Base-by-base conservation (phyloP, 208 protist genomes). In the Leishmania major region DNA sequence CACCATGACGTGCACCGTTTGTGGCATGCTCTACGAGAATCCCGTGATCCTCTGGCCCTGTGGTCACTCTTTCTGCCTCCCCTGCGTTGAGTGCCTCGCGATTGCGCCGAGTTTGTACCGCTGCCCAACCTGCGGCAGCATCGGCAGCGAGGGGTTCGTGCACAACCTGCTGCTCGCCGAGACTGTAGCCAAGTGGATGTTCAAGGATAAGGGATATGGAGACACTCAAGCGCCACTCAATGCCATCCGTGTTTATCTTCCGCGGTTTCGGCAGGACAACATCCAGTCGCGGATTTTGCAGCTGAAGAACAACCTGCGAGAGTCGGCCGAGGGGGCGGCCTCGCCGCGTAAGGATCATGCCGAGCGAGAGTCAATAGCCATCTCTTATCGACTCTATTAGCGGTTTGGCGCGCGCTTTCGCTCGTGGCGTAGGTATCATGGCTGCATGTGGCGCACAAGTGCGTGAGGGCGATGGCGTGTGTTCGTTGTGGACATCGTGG, bases 111-210 rank as follows among this genome's bases (percentile, higher is more conserved):
- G 91, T 74, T 86, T 97, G 28, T 96, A 88, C 80, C 94, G 94
- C 76, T 97, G 94, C 83, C 88, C 94, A 15, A 90, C 86, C 6
- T 97, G 94, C 62, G 93, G 94, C 53, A 96, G 92, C 84, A 95
- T 97, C 45, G 94, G 93, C 59, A 96, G 93, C 73, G 94, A 97
- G 81, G 94, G 94, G 8, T 97, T 91, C 66, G 70, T 96, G 67
- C 94, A 97, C 84, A 97, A 96, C 75, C 67, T 97, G 28, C 88
- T 97, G 17, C 71, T 96, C 15, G 90, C 81, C 15, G 94, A 97
- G 74, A 96, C 90, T 22, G 88, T 97, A 6, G 92, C 91, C 51
- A 97, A 97, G 87, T 97, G 94, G 93, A 92, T 97, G 89, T 97
- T 97, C 82, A 97, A 97, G 84, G 94, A 97, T 77, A 82, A 86